These are phyloP conservation scores for Penicillium macrosclerotiorum DNA, from an alignment of 495 filamentous ascomycete species.

Conservation along the genomic window DNA sequence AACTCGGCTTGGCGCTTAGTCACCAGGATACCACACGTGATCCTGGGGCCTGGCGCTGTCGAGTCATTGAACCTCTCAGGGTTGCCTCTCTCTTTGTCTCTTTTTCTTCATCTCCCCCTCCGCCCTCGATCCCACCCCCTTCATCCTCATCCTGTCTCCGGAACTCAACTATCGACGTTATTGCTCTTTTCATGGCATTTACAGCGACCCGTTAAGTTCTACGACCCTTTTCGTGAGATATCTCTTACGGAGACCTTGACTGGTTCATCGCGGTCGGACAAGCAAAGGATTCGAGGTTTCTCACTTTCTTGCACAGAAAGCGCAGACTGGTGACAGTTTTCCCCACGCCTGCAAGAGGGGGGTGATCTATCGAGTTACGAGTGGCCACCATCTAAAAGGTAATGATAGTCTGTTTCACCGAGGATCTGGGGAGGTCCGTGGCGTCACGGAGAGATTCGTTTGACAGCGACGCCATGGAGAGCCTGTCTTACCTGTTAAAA, in stretches of 20 bases:
- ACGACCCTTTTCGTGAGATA: constrained; percentile 43
- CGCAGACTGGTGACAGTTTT: constrained; percentile 29
- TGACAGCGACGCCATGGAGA: constrained; percentile 3
- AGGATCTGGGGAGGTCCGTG: constrained; percentile 7
- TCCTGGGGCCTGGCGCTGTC: no score
- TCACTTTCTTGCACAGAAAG: constrained; percentile 19
- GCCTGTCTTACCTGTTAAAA: constrained; percentile 14
- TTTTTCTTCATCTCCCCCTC: constrained; percentile 15
- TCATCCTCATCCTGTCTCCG: constrained; percentile 29
- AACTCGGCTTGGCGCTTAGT: constrained; percentile 31
- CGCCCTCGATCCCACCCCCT: constrained; percentile 15
- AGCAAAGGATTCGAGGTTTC: constrained; percentile 32
- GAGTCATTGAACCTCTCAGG: constrained; percentile 1
- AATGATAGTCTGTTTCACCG: constrained; percentile 17
- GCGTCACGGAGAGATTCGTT: constrained; percentile 7
- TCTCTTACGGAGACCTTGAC: constrained; percentile 49
- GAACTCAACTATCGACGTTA: constrained; percentile 27
- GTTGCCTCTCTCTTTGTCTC: constrained; percentile 12
- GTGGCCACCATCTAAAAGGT: constrained; percentile 34
- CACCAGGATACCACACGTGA: constrained; percentile 17
- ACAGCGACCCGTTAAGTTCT: constrained; percentile 35
- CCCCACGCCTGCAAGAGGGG: constrained; percentile 21
- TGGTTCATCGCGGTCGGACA: constrained; percentile 48
- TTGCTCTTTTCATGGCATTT: constrained; percentile 25
- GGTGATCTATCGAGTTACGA: constrained; percentile 16